phyloP scores from a whole-genome alignment of 176 grass and related monocot species.

The Rhynchospora breviuscula region DNA sequence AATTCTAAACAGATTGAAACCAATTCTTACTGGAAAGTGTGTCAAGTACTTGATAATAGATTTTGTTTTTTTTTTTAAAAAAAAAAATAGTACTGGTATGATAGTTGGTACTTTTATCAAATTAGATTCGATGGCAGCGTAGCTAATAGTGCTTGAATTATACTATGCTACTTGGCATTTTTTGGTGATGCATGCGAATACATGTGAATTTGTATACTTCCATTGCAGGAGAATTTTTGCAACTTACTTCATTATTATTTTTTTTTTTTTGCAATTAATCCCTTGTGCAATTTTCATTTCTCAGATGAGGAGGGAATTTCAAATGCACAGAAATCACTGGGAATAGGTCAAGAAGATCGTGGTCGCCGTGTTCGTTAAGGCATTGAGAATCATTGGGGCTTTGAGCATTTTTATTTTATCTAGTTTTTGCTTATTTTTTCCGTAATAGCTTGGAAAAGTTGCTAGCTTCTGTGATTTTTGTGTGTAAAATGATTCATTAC shows the following conservation, averaged over 20 bases:
- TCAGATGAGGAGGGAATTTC: constrained; percentile 83
- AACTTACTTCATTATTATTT: background rate
- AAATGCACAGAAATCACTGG: constrained; percentile 82
- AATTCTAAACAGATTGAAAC: background rate
- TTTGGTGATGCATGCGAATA: background rate
- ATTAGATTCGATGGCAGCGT: background rate
- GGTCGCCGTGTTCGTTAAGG: constrained; percentile 40
- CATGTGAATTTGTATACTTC: no score
- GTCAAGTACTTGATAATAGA: background rate
- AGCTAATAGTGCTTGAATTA: background rate
- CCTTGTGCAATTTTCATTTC: constrained; percentile 3
- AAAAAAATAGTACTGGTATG: background rate
- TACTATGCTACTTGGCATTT: background rate
- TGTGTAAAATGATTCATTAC: constrained; percentile 15
- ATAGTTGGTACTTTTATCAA: background rate
- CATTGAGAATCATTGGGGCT: background rate
- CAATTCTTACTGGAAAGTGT: background rate
- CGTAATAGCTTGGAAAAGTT: background rate
- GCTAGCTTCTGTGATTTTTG: background rate
- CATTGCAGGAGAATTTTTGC: background rate
- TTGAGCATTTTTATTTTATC: background rate
- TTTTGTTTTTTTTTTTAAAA: no score
- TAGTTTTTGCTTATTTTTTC: background rate
- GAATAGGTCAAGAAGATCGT: constrained; percentile 57
- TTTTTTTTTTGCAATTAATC: constrained; percentile 4